phyloP scores from a whole-genome alignment of 345 rosid species.

The Cardamine chenopodiifolia region DNA sequence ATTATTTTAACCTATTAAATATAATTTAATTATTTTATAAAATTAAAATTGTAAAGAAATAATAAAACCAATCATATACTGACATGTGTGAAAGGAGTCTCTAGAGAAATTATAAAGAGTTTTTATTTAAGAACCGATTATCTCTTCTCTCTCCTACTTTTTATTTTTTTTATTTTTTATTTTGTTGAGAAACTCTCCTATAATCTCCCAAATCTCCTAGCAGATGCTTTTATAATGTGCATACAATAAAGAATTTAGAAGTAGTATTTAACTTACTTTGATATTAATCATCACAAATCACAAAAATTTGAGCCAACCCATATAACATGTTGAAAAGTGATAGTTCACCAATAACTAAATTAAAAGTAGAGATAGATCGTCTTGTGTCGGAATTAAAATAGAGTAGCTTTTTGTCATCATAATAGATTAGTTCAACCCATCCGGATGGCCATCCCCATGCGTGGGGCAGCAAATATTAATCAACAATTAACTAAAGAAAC shows the following conservation, averaged over 20 bases:
- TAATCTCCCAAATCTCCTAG: too few relatives aligned
- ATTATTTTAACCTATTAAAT: too few relatives aligned
- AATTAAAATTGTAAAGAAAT: too few relatives aligned
- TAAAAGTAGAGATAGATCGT: not conserved
- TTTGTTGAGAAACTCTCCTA: too few relatives aligned
- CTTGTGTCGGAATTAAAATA: conserved; percentile 5
- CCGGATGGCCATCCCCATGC: conserved; percentile 22
- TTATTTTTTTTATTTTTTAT: too few relatives aligned
- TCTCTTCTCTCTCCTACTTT: too few relatives aligned
- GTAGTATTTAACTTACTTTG: not conserved
- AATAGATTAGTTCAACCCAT: conserved; percentile 16
- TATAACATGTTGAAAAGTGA: conserved; percentile 1
- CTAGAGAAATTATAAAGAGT: too few relatives aligned
- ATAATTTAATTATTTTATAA: too few relatives aligned
- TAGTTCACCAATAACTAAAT: not conserved
- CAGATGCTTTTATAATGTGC: not conserved
- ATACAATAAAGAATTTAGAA: not conserved
- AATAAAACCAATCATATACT: too few relatives aligned
- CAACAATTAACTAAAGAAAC: not conserved
- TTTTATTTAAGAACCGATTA: too few relatives aligned
- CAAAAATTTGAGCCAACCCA: conserved; percentile 5
- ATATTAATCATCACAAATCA: not conserved
- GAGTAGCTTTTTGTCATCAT: too few relatives aligned
- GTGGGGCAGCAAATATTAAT: conserved; percentile 33
- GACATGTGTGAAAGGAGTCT: too few relatives aligned